Percentiles rank a stretch among this genome's conserved stretches.
Conservation (phyloP, 805 yeast genomes). For the Suhomyces canberraensis region DNA sequence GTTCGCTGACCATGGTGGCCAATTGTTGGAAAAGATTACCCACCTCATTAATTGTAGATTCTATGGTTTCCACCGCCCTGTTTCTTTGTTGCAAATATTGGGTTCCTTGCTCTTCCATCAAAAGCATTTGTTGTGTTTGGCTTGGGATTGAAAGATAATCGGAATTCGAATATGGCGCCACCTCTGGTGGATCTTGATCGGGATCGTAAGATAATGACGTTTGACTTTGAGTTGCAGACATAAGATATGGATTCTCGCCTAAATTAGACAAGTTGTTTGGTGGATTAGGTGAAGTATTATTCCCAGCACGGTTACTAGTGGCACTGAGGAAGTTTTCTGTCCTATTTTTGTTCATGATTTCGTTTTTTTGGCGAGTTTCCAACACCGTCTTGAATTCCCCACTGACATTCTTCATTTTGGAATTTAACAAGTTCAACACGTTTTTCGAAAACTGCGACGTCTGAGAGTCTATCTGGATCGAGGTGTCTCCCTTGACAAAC, state of each 20-base stretch:
- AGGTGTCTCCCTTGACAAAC: constrained; percentile 44
- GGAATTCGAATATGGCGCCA: constrained; percentile 30
- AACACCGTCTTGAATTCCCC: constrained; percentile 90
- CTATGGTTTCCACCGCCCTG: constrained; percentile 92
- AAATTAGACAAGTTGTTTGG: constrained; percentile 14
- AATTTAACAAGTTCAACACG: constrained; percentile 81
- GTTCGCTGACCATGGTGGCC: constrained; percentile 97
- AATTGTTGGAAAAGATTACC: constrained; percentile 92
- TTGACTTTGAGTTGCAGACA: constrained; percentile 11
- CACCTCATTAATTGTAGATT: constrained; percentile 94
- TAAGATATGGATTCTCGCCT: constrained; percentile 40
- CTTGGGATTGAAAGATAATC: constrained; percentile 72
- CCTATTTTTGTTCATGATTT: constrained; percentile 73
- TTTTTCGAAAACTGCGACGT: constrained; percentile 74
- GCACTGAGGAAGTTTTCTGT: constrained; percentile 78
- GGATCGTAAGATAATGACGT: constrained; percentile 22
- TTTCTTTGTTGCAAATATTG: constrained; percentile 79
- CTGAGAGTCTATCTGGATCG: constrained; percentile 52
- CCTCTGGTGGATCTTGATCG: constrained; percentile 17
- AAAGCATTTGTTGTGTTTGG: constrained; percentile 73
- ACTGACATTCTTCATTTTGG: constrained; percentile 86
- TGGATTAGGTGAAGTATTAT: constrained; percentile 26
- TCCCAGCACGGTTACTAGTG: constrained; percentile 24
- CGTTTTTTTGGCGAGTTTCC: constrained; percentile 81
- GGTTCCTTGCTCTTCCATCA: constrained; percentile 73